Conservation (phyloP, 148 eudicot species). For the Drosera capensis region DNA sequence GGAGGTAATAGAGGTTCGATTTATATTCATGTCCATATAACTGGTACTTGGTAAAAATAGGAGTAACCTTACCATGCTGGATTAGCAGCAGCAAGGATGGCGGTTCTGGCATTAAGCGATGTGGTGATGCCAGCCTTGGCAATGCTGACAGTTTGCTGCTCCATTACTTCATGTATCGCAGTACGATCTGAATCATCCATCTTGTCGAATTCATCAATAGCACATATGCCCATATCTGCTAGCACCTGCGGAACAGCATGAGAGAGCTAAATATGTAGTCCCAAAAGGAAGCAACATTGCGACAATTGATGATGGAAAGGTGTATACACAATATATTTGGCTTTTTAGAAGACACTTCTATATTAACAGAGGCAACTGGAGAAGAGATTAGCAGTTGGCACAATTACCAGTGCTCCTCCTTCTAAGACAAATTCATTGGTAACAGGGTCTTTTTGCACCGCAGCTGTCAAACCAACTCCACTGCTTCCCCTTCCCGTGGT, state of each 20-base stretch:
- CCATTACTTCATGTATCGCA: conserved; percentile 99
- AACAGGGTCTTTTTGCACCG: conserved; percentile 95
- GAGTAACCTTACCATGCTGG: conserved; percentile 68
- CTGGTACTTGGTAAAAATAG: neutral
- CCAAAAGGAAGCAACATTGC: neutral
- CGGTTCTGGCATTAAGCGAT: conserved; percentile 93
- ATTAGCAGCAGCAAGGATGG: conserved; percentile 99
- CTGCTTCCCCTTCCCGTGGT: conserved; percentile 99
- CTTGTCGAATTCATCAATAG: conserved; percentile 98
- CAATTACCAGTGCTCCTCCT: conserved; percentile 93
- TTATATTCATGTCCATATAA: neutral
- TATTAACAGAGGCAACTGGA: too few relatives aligned
- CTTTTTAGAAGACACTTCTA: neutral
- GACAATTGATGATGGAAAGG: neutral
- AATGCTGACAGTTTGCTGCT: conserved; percentile 99
- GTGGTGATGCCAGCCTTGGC: conserved; percentile 99
- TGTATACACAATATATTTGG: too few relatives aligned
- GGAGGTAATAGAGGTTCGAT: neutral
- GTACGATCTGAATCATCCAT: conserved; percentile 99
- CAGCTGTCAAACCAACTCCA: conserved; percentile 99
- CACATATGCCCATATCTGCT: conserved; percentile 99
- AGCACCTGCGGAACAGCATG: conserved; percentile 38
- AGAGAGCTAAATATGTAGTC: neutral
- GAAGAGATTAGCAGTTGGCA: neutral
- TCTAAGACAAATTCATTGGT: conserved; percentile 97